Percentiles rank a stretch among this genome's conserved stretches.
These are phyloP conservation scores for Piedraia hortae DNA, from an alignment of 2,329 filamentous ascomycete species.

Conservation along the genomic window DNA sequence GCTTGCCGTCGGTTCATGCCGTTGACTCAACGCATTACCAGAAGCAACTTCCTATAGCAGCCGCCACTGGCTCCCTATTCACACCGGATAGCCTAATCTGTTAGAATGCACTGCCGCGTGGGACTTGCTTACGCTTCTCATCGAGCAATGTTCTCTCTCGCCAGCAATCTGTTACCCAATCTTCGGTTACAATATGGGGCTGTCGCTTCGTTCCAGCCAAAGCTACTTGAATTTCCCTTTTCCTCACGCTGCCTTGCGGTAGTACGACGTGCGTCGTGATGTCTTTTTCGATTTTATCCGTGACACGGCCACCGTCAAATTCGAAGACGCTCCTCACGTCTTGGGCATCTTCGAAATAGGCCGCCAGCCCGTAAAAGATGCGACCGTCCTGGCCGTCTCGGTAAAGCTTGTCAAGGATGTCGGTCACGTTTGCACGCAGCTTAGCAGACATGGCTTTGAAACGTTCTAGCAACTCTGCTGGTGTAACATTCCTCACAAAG, in stretches of 20 bases:
- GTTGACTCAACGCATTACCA: too few relatives aligned
- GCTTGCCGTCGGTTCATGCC: too few relatives aligned
- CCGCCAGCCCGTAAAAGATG: conserved; percentile 22
- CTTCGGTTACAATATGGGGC: conserved; percentile 38
- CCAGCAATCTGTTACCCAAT: conserved; percentile 66
- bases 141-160: conserved; percentile 49
- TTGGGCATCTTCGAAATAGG: conserved; percentile 20
- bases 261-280: conserved; percentile 46
- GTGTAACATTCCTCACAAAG: conserved; percentile 41
- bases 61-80: too few relatives aligned
- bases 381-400: conserved; percentile 27
- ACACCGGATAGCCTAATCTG: background rate
- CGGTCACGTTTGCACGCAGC: conserved; percentile 17
- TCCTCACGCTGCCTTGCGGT: conserved; percentile 19
- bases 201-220: conserved; percentile 15
- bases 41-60: too few relatives aligned
- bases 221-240: conserved; percentile 5
- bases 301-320: conserved; percentile 41
- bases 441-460: conserved; percentile 24
- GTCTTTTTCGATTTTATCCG: conserved; percentile 20
- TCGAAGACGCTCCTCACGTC: conserved; percentile 10
- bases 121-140: conserved; percentile 28
- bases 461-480: conserved; percentile 32
- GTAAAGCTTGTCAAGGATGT: conserved; percentile 26
- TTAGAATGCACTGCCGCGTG: background rate